phyloP scores from a whole-genome alignment of 225 moss, liverwort and hornwort genomes.

The Sphagnum contortum region DNA sequence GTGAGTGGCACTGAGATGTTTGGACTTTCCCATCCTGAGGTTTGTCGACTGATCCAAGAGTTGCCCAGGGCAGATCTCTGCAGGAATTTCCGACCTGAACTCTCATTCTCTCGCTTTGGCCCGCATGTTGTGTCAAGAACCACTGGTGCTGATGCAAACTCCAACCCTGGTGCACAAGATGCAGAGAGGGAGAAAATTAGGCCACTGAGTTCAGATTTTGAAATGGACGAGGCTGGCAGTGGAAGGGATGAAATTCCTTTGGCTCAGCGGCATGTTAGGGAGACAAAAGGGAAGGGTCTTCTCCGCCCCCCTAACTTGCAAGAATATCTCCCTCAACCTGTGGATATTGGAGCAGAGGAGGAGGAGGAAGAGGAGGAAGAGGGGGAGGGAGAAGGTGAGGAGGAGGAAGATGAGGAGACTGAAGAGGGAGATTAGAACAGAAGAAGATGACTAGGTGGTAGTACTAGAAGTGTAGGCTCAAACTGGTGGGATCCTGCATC shows the following conservation, averaged over 20 bases:
- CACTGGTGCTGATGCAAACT: slow-evolving; percentile 23
- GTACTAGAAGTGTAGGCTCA: too few species aligned
- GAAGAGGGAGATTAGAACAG: too few species aligned
- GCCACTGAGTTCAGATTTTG: slow-evolving; percentile 19
- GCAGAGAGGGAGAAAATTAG: slow-evolving; percentile 19
- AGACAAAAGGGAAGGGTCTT: slow-evolving; percentile 35
- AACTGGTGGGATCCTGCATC: too few species aligned
- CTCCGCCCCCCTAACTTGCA: too few species aligned
- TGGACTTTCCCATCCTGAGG: slow-evolving; percentile 67
- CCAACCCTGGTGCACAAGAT: slow-evolving; percentile 14
- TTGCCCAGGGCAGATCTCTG: slow-evolving; percentile 47
- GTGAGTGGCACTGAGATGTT: slow-evolving; percentile 78
- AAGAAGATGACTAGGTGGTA: too few species aligned
- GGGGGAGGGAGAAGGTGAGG: too few species aligned
- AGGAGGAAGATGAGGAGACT: too few species aligned
- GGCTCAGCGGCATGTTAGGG: slow-evolving; percentile 39
- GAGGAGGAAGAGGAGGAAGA: too few species aligned
- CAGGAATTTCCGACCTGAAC: slow-evolving; percentile 49
- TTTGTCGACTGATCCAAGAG: slow-evolving; percentile 67
- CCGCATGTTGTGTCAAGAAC: slow-evolving; percentile 57
- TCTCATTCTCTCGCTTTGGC: slow-evolving; percentile 56
- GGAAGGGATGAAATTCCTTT: slow-evolving; percentile 34
- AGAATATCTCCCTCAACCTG: too few species aligned
- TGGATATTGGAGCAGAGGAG: too few species aligned
- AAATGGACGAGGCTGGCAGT: slow-evolving; percentile 33